Evolutionary conservation across 2,329 filamentous ascomycete genomes (phyloP), one percentile per base, ranked within the genome.

Genomic region (Blastomyces emzantsi): DNA sequence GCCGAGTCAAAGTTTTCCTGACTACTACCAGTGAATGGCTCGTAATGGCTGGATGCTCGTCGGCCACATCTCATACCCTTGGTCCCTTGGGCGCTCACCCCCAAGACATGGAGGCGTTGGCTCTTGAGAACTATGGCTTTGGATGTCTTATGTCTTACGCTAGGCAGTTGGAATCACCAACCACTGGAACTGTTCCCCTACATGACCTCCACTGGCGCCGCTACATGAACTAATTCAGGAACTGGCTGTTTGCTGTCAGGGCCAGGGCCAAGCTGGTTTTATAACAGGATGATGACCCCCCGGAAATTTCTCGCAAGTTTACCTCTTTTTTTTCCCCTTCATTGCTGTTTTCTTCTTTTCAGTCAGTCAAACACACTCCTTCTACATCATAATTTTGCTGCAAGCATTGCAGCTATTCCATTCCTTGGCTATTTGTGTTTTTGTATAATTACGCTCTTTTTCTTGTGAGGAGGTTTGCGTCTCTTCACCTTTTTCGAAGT

Each of bases 401-500:
- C 55, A 13, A 7, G n/a, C 6, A 19, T 41, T 43, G 55, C 55
- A 57, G 25, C 33, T 25, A 28, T 57, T 57, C n/a, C 55, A 57
- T 25, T 57, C 55, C 22, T 57, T 57, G 11, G 30, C 49, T 17
- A 19, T 41, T 57, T 17, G 25, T 58, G 63, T 64, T 62, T 55
- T 11, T 19, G n/a, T 6, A 33, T 36, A 33, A 17, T n/a, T 55
- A 9, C 15, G 30, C 30, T 55, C 52, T n/a, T 55, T 55, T 36
- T 25, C 30, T 33, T 33, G 11, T 33, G 33, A 55, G 2, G 28
- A n/a, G 17, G 33, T 11, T 17, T n/a, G 17, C 30, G 15, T 55
- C 19, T 55, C 19, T 55, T 55, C 17, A 11, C 60, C 59, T 68
- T 65, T 66, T 63, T 59, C 62, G 59, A 63, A 61, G 58, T 69